Percentiles rank a stretch among this genome's conserved stretches.
Evolutionary conservation across 768 basidiomycete genomes (phyloP).

Genomic region (Amanita rimosa): DNA sequence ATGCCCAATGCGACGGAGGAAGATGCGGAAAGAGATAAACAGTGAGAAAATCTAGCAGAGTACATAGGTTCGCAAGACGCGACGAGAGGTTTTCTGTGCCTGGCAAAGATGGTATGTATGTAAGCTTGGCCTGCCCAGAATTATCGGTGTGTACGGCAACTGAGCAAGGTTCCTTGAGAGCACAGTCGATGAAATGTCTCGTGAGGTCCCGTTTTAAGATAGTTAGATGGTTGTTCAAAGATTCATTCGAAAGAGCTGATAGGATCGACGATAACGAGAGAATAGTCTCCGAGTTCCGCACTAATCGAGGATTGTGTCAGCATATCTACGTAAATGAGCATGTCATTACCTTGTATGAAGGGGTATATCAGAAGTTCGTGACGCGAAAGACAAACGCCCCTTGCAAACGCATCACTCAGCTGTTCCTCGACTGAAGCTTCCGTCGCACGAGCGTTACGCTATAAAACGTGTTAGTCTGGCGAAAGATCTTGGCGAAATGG

Average conservation of each 20-base stretch:
- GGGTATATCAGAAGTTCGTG: constrained; percentile 38
- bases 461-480: not conserved
- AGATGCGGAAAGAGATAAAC: constrained; percentile 44
- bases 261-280: constrained; percentile 45
- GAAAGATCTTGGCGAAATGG: constrained; percentile 1
- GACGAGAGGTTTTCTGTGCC: constrained; percentile 22
- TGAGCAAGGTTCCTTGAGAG: constrained; percentile 41
- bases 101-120: constrained; percentile 33
- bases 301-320: constrained; percentile 21
- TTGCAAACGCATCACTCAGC: constrained; percentile 54
- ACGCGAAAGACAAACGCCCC: constrained; percentile 41
- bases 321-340: not conserved
- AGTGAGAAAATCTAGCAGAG: constrained; percentile 52
- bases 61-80: constrained; percentile 45
- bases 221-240: constrained; percentile 44
- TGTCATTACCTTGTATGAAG: constrained; percentile 31
- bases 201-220: constrained; percentile 58
- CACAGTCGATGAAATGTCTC: constrained; percentile 43
- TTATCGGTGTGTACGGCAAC: constrained; percentile 24
- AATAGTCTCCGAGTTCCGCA: constrained; percentile 40
- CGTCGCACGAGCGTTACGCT: constrained; percentile 47
- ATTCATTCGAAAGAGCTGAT: constrained; percentile 42
- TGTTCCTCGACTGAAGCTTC: constrained; percentile 60
- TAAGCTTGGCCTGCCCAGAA: constrained; percentile 26
- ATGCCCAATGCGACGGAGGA: constrained; percentile 30